phyloP scores from a whole-genome alignment of 306 rosid species.

The Sechiopsis laciniata region DNA sequence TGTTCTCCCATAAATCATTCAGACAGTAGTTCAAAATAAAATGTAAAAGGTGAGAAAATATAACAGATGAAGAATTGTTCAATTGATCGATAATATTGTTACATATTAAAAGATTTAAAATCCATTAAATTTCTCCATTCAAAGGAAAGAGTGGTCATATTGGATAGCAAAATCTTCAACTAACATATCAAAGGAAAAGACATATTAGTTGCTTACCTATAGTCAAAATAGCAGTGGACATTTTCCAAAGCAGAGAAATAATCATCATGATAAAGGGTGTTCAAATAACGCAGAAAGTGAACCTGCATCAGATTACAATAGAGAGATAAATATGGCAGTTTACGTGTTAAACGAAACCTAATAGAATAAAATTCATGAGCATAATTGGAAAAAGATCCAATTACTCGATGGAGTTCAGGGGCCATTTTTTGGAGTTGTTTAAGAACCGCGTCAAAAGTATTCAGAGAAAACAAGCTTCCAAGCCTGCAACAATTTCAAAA shows the following conservation, averaged over 20 bases:
- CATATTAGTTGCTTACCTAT: slow-evolving; percentile 47
- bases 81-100: not conserved
- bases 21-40: not conserved
- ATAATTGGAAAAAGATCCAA: slow-evolving; percentile 22
- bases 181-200: not conserved
- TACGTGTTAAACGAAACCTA: not conserved
- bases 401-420: slow-evolving; percentile 88
- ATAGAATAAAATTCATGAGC: not conserved
- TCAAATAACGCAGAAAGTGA: slow-evolving; percentile 80
- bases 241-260: slow-evolving; percentile 77
- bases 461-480: slow-evolving; percentile 60
- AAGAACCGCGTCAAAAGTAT: slow-evolving; percentile 61
- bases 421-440: slow-evolving; percentile 81
- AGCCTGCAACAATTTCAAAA: slow-evolving; percentile 39
- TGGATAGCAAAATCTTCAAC: not conserved
- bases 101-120: not conserved
- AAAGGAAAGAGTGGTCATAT: not conserved
- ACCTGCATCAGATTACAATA: slow-evolving; percentile 48
- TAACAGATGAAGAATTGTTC: not conserved
- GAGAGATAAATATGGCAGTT: not conserved
- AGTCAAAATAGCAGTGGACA: slow-evolving; percentile 89
- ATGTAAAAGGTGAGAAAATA: not conserved
- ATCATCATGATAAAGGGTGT: slow-evolving; percentile 74
- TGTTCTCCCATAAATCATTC: not conserved
- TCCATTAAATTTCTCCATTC: not conserved